Evolutionary conservation across 2,329 filamentous ascomycete genomes (phyloP).

Genomic region (Bipolaris bicolor): DNA sequence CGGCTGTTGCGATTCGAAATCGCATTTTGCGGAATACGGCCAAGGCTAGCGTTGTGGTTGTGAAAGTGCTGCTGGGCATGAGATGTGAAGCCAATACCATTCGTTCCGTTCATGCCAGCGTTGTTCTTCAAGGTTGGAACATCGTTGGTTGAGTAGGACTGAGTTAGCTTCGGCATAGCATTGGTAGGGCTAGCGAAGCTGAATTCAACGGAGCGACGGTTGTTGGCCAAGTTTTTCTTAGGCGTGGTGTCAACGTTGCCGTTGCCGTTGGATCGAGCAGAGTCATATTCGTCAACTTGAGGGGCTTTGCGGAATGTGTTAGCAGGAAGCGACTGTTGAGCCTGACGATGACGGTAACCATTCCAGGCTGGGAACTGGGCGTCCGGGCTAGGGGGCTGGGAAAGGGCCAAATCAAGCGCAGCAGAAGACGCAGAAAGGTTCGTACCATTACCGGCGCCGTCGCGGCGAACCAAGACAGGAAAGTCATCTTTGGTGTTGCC

Average conservation of each 20-base stretch:
- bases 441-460: slow-evolving; percentile 60
- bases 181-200: slow-evolving; percentile 62
- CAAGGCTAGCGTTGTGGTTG: slow-evolving; percentile 81
- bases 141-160: slow-evolving; percentile 90
- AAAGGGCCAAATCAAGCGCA: slow-evolving; percentile 78
- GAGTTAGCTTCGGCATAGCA: slow-evolving; percentile 75
- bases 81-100: slow-evolving; percentile 50
- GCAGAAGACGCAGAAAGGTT: slow-evolving; percentile 82
- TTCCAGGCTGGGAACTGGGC: slow-evolving; percentile 62
- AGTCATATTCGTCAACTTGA: slow-evolving; percentile 47
- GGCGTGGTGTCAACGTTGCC: slow-evolving; percentile 51
- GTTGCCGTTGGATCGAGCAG: slow-evolving; percentile 46
- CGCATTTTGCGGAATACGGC: slow-evolving; percentile 74
- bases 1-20: slow-evolving; percentile 73
- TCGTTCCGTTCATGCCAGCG: slow-evolving; percentile 55
- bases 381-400: slow-evolving; percentile 70
- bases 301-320: slow-evolving; percentile 56
- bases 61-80: slow-evolving; percentile 65
- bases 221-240: slow-evolving; percentile 48
- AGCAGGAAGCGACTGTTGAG: slow-evolving; percentile 65
- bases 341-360: slow-evolving; percentile 70
- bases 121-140: slow-evolving; percentile 81
- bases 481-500: slow-evolving; percentile 83
- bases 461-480: slow-evolving; percentile 77
- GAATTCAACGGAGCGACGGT: slow-evolving; percentile 58